A percentile compares a stretch with the other conserved stretches of the same genome.
Conservation (phyloP, 2,329 filamentous ascomycete species). For the Calonectria leucothoes region DNA sequence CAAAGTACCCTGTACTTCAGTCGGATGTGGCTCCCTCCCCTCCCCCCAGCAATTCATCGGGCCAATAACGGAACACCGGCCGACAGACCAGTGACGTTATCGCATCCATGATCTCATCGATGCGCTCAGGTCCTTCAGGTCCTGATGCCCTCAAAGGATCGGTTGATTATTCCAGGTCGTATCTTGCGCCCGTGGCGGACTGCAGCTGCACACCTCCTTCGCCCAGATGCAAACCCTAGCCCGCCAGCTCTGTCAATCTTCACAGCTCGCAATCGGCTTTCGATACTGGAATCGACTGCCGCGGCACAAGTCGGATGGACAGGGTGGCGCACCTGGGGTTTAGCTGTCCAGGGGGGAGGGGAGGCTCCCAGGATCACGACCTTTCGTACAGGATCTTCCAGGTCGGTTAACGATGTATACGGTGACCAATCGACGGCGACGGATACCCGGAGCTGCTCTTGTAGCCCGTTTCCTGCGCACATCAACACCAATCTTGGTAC, state of each 20-base stretch:
- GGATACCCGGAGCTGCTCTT: background rate
- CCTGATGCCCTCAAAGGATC: background rate
- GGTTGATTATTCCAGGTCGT: background rate
- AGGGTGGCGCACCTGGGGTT: slow-evolving; percentile 16
- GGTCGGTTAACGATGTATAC: slow-evolving; percentile 18
- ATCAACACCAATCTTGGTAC: slow-evolving; percentile 7
- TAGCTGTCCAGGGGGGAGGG: slow-evolving; percentile 17
- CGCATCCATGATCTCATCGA: slow-evolving; percentile 26
- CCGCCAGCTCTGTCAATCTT: slow-evolving; percentile 6
- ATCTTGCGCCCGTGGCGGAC: slow-evolving; percentile 3
- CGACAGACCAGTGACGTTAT: slow-evolving; percentile 19
- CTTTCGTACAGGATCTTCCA: slow-evolving; percentile 21
- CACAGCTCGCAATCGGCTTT: slow-evolving; percentile 13
- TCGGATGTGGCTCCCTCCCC: slow-evolving; percentile 13
- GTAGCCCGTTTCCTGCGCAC: slow-evolving; percentile 8
- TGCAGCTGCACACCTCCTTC: slow-evolving; percentile 2
- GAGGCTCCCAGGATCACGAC: slow-evolving; percentile 16
- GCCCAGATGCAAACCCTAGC: background rate
- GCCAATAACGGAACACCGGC: slow-evolving; percentile 16
- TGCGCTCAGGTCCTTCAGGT: slow-evolving; percentile 1
- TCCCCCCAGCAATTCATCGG: slow-evolving; percentile 9
- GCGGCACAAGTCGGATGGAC: background rate
- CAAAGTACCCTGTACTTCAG: slow-evolving; percentile 4
- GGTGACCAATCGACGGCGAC: slow-evolving; percentile 22
- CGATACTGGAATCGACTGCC: slow-evolving; percentile 14